Evolutionary conservation across 2,329 filamentous ascomycete species (phyloP).

Genomic region (Beauveria varroae): DNA sequence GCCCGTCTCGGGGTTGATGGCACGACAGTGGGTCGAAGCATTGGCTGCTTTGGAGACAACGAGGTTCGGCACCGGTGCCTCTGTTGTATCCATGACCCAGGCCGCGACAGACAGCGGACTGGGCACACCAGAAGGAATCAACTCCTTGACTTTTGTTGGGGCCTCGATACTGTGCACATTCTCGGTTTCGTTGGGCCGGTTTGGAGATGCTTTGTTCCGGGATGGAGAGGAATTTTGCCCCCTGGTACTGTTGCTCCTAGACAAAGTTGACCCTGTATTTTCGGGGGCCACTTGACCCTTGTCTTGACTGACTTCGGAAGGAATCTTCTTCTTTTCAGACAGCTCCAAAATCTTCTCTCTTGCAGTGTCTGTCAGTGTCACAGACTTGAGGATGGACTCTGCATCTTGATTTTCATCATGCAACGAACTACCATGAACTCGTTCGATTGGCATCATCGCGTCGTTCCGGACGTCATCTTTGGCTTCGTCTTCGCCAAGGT

Average conservation of each 20-base stretch:
- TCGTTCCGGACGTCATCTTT: not conserved
- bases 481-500: too few species aligned
- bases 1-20: slow-evolving; percentile 6
- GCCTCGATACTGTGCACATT: not conserved
- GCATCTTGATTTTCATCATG: too few species aligned
- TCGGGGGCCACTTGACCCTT: not conserved
- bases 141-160: not conserved
- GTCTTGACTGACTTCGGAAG: not conserved
- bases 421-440: not conserved
- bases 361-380: not conserved
- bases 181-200: not conserved
- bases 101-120: not conserved
- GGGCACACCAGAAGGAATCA: not conserved
- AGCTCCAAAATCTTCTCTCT: not conserved
- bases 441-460: not conserved
- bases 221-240: not conserved
- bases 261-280: not conserved
- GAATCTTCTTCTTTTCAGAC: not conserved
- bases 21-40: not conserved
- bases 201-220: not conserved
- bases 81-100: not conserved
- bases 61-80: not conserved
- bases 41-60: not conserved
- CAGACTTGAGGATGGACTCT: not conserved
- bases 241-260: not conserved